Base-by-base conservation (phyloP, 108 stramenopile species). In the Nannochloropsis salina region DNA sequence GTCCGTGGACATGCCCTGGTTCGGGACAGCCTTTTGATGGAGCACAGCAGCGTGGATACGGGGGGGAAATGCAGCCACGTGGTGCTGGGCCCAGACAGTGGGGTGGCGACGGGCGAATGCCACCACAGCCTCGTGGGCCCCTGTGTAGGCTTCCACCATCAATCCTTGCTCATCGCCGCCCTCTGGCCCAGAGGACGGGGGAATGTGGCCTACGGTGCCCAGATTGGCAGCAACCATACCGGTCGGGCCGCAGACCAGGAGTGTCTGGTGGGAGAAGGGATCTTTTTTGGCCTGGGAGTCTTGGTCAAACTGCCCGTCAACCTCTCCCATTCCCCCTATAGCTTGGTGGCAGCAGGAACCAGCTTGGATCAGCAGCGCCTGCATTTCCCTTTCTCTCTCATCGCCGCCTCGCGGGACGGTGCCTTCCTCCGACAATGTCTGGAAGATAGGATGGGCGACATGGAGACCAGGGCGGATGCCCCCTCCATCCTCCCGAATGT, bases 201-300 rank as follows among this genome's bases (percentile, higher is more conserved):
- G 18, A 97, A 98, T 90, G 95, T 98, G 4, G 96, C 94, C 8
- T 98, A 97, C 86, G 98, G 98, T 10, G 90, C 89, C 44, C 97
- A 97, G 86, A 94, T 97, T 12, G 98, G 98, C 10, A 93, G 93
- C 41, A 98, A 98, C 89, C 98, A 98, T 88, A 98, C 98, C 2
- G 96, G 95, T 9, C 90, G 97, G 8, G 86, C 95, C 12, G 94
- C 97, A 5, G 98, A 98, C 91, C 96, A 97, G 87, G 96, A 97
- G 91, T 88, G 91, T 21, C 85, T 92, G 85, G 90, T 93, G 2
- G 98, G 97, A 0, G 98, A 98, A 87, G 98, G 98, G 6, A 90
- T 94, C 41, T 92, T 98, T 94, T 91, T 96, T 93, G 98, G 98
- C 8, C 90, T 98, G 85, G 90, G 91, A 31, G 86, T 88, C 45